Evolutionary conservation across 768 basidiomycete genomes (phyloP).

Genomic region (Royoungia palumana): DNA sequence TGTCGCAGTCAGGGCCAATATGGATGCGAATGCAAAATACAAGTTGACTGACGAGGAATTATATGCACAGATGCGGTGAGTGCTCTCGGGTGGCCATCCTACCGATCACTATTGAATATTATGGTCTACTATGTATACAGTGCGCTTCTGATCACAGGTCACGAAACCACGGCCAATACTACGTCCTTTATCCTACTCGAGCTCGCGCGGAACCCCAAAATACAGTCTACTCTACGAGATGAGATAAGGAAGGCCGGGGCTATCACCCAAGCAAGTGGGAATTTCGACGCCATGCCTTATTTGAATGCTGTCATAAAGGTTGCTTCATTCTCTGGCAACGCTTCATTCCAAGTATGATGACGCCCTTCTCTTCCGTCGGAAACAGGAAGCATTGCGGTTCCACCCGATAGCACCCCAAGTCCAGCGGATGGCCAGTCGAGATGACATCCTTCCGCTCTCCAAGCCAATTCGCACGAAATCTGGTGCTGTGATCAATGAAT

Average conservation of each 20-base stretch:
- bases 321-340: neutral
- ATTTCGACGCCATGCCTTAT: constrained; percentile 50
- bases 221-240: constrained; percentile 56
- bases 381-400: constrained; percentile 46
- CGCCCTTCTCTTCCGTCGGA: no score
- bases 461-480: constrained; percentile 44
- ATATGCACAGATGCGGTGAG: constrained; percentile 16
- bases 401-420: constrained; percentile 48
- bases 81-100: neutral
- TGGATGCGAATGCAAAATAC: constrained; percentile 14
- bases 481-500: constrained; percentile 39
- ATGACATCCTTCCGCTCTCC: constrained; percentile 60
- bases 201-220: constrained; percentile 51
- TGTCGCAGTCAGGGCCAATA: constrained; percentile 21
- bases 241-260: constrained; percentile 14
- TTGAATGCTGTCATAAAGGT: constrained; percentile 37
- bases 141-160: constrained; percentile 45
- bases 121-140: constrained; percentile 22
- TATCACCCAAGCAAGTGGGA: constrained; percentile 19
- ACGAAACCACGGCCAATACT: constrained; percentile 59
- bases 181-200: constrained; percentile 59
- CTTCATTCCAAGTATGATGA: no score
- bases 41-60: constrained; percentile 16
- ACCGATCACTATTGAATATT: neutral
- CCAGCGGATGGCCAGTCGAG: constrained; percentile 45